Conservation (phyloP, 441 rosid genomes). For the Breynia disticha region DNA sequence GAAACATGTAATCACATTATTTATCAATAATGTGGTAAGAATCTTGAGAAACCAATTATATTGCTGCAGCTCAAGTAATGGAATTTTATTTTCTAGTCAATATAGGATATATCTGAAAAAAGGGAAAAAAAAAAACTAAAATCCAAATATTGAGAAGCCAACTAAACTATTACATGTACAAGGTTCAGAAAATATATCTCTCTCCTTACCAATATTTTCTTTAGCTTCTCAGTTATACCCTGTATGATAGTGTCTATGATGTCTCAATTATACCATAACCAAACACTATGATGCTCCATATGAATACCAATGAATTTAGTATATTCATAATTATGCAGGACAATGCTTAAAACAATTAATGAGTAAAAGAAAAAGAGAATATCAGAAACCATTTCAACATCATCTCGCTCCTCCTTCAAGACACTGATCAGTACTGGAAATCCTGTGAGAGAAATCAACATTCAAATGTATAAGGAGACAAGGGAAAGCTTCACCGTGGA, state of each 20-base stretch:
- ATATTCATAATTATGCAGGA: too few relatives aligned
- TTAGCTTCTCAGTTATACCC: too few relatives aligned
- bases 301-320: too few relatives aligned
- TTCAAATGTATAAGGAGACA: slow-evolving; percentile 2
- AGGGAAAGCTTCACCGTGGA: slow-evolving; percentile 3
- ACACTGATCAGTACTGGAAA: slow-evolving; percentile 82
- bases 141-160: too few relatives aligned
- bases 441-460: slow-evolving; percentile 41
- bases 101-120: background rate
- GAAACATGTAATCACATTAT: slow-evolving; percentile 14
- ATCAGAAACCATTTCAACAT: slow-evolving; percentile 68
- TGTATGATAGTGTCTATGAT: too few relatives aligned
- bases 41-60: background rate
- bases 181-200: background rate
- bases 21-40: background rate
- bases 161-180: too few relatives aligned
- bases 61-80: background rate
- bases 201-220: background rate
- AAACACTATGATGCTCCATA: too few relatives aligned
- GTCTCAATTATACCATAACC: too few relatives aligned
- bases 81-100: too few relatives aligned
- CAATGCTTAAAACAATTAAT: background rate
- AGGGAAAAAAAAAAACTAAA: background rate
- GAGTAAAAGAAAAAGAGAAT: slow-evolving; percentile 6
- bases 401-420: slow-evolving; percentile 83